These are phyloP conservation scores for Avicennia marina DNA, from an alignment of 257 asterid species.

Conservation along the genomic window DNA sequence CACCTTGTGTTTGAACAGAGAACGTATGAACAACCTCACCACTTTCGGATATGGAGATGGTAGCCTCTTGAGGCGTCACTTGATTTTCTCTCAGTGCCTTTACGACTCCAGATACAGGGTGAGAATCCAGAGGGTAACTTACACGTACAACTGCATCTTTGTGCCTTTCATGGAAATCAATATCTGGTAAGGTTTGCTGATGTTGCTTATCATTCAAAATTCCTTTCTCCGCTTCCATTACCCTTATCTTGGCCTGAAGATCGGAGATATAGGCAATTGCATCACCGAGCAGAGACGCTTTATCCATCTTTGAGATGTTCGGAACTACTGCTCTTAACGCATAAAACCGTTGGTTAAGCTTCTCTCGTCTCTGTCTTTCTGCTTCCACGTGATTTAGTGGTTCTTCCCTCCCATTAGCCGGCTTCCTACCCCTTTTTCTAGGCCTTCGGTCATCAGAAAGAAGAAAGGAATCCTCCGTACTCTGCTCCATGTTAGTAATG, in stretches of 20 bases:
- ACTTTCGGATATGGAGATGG: constrained; percentile 42
- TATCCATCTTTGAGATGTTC: constrained; percentile 89
- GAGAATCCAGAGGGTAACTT: constrained; percentile 63
- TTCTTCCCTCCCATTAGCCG: constrained; percentile 88
- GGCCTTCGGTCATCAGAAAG: constrained; percentile 68
- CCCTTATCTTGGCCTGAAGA: constrained; percentile 65
- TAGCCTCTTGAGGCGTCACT: constrained; percentile 47
- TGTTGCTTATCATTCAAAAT: constrained; percentile 21
- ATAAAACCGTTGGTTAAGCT: constrained; percentile 86
- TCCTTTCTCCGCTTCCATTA: constrained; percentile 69
- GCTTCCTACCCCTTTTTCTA: constrained; percentile 87
- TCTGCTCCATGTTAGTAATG: constrained; percentile 30
- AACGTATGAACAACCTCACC: constrained; percentile 80
- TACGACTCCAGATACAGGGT: constrained; percentile 68
- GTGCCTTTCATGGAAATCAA: constrained; percentile 63
- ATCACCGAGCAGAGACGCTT: constrained; percentile 86
- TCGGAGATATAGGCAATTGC: constrained; percentile 79
- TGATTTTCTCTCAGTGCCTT: constrained; percentile 72
- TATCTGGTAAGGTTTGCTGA: constrained; percentile 29
- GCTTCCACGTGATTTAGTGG: constrained; percentile 88
- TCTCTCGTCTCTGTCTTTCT: constrained; percentile 92
- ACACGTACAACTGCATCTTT: constrained; percentile 65
- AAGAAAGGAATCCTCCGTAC: constrained; percentile 35
- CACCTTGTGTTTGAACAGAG: constrained; percentile 54
- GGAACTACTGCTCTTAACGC: constrained; percentile 90